These are phyloP conservation scores for Candida adriatica DNA, from an alignment of 805 yeast species.

Conservation along the genomic window DNA sequence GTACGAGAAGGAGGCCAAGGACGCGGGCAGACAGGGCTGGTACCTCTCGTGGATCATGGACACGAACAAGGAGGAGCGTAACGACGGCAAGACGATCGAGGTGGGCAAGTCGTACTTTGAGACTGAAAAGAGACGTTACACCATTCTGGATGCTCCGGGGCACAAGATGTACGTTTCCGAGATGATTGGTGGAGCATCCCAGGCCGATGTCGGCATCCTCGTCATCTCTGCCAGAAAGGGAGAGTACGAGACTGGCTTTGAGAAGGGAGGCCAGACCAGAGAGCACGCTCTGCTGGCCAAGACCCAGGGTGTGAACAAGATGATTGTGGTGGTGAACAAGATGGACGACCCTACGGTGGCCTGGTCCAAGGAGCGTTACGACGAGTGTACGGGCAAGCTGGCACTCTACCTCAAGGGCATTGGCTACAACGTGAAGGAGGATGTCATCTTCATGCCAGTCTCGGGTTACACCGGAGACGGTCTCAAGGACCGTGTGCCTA, in stretches of 20 bases:
- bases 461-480: conserved; percentile 98
- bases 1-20: conserved; percentile 97
- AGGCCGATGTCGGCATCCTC: conserved; percentile 96
- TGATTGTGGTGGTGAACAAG: conserved; percentile 92
- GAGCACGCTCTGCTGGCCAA: conserved; percentile 97
- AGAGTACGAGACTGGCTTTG: conserved; percentile 98
- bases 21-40: conserved; percentile 99
- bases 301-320: conserved; percentile 95
- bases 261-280: conserved; percentile 98
- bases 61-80: conserved; percentile 97
- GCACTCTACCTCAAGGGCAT: conserved; percentile 73
- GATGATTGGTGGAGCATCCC: conserved; percentile 99
- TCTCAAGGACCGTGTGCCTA: conserved; percentile 74
- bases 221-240: conserved; percentile 99
- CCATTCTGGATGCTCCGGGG: conserved; percentile 98
- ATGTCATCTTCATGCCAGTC: conserved; percentile 91
- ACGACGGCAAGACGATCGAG: conserved; percentile 98
- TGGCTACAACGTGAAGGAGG: conserved; percentile 81
- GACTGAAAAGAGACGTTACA: conserved; percentile 96
- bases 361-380: conserved; percentile 95
- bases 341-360: conserved; percentile 97
- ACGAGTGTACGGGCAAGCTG: conserved; percentile 87
- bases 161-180: conserved; percentile 98
- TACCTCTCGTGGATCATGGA: conserved; percentile 99
- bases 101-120: conserved; percentile 97